A percentile compares a stretch with the other conserved stretches of the same genome.
Evolutionary conservation across 768 basidiomycete genomes (phyloP).

Genomic region (button mushroom (Agaricus bisporus)): DNA sequence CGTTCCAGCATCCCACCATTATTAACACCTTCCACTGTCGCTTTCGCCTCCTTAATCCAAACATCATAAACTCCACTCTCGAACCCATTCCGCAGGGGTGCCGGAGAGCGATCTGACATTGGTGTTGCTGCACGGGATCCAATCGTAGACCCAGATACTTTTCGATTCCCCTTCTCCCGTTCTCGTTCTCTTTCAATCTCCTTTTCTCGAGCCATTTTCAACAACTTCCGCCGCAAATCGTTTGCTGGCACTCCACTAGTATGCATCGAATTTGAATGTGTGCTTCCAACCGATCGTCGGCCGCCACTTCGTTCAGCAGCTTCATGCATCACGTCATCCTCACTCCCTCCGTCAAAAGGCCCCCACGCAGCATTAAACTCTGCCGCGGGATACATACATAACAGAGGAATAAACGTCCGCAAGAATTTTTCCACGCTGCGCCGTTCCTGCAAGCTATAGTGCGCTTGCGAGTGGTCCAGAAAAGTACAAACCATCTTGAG

Average conservation of each 20-base stretch:
- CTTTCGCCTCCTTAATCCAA: conserved; percentile 53
- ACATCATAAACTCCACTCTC: conserved; percentile 35
- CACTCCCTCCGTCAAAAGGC: conserved; percentile 44
- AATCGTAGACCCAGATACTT: conserved; percentile 24
- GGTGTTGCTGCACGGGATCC: conserved; percentile 40
- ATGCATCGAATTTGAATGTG: conserved; percentile 31
- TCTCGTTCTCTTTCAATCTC: conserved; percentile 22
- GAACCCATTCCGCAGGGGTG: conserved; percentile 21
- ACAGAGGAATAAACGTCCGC: conserved; percentile 72
- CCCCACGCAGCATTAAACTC: conserved; percentile 64
- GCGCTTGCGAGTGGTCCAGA: conserved; percentile 78
- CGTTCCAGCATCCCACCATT: conserved; percentile 23
- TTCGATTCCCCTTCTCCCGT: conserved; percentile 17
- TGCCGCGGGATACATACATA: conserved; percentile 65
- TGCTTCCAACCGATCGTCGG: conserved; percentile 39
- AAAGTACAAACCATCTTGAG: conserved; percentile 88
- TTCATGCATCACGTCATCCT: conserved; percentile 32
- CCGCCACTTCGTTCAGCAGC: conserved; percentile 36
- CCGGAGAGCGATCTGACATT: conserved; percentile 25
- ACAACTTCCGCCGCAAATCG: conserved; percentile 75
- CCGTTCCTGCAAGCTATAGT: conserved; percentile 72
- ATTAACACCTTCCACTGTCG: conserved; percentile 17
- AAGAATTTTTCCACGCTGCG: conserved; percentile 82
- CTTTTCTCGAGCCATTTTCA: conserved; percentile 67
- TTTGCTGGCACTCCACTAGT: conserved; percentile 48